phyloP scores from a whole-genome alignment of 306 rosid genomes.

The Lagenaria siceraria region DNA sequence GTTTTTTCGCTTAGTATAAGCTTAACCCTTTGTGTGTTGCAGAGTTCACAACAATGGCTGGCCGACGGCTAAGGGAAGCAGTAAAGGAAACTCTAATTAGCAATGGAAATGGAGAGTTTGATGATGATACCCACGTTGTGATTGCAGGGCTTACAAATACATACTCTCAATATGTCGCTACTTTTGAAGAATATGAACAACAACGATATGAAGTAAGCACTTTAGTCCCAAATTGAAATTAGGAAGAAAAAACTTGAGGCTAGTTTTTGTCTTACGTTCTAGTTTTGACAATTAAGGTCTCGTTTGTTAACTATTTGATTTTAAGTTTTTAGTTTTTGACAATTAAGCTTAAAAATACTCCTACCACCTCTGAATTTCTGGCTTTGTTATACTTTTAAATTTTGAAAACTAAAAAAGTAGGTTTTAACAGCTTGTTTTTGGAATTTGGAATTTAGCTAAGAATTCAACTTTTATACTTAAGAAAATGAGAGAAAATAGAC shows the following conservation, averaged over 20 bases:
- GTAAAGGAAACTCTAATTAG: conserved; percentile 49
- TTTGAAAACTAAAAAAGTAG: too few relatives aligned
- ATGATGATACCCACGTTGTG: conserved; percentile 35
- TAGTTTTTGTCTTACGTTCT: background rate
- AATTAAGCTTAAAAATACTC: too few relatives aligned
- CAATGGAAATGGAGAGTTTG: conserved; percentile 42
- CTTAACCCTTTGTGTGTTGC: conserved; percentile 14
- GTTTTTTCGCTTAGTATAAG: background rate
- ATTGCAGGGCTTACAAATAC: conserved; percentile 83
- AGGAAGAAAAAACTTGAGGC: too few relatives aligned
- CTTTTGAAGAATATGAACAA: conserved; percentile 62
- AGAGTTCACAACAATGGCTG: conserved; percentile 89
- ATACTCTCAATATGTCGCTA: conserved; percentile 68
- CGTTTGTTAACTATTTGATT: too few relatives aligned
- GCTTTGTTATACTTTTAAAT: too few relatives aligned
- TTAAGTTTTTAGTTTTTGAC: too few relatives aligned
- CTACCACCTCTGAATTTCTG: too few relatives aligned
- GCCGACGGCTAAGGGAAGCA: conserved; percentile 63
- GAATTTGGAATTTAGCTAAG: too few relatives aligned
- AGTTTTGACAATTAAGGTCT: too few relatives aligned
- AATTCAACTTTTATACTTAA: too few relatives aligned
- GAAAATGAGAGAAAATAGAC: too few relatives aligned
- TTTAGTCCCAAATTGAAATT: background rate
- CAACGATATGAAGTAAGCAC: conserved; percentile 62
- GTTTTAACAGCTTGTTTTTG: too few relatives aligned